Evolutionary conservation across 768 basidiomycete genomes (phyloP).

Genomic region (Lactarius evosmus): DNA sequence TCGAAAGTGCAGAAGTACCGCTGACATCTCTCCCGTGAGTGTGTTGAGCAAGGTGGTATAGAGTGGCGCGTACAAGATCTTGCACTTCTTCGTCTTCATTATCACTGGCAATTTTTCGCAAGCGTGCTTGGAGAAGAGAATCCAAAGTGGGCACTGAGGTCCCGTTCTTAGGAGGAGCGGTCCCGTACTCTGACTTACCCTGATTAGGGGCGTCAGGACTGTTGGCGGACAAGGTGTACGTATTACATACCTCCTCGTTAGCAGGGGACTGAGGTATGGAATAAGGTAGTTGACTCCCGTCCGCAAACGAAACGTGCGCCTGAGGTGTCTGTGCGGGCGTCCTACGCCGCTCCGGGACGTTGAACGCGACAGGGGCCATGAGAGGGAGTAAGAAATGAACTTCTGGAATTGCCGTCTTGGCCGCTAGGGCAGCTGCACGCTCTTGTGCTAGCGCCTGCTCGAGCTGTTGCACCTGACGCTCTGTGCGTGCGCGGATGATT

Average conservation of each 20-base stretch:
- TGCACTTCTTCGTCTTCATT: conserved; percentile 18
- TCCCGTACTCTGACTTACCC: background rate
- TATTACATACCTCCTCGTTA: conserved; percentile 2
- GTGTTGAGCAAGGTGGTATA: background rate
- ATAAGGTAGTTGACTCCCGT: background rate
- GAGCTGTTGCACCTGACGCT: background rate
- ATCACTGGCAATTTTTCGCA: conserved; percentile 1
- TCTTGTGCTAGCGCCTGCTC: background rate
- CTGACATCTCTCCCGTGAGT: background rate
- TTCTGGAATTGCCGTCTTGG: background rate
- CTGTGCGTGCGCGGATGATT: background rate
- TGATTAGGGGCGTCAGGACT: background rate
- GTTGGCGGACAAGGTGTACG: no score
- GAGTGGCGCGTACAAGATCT: conserved; percentile 8
- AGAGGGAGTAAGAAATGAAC: background rate
- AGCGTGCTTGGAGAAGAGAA: conserved; percentile 3
- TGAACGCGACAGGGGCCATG: background rate
- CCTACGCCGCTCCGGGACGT: background rate
- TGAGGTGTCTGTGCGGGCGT: background rate
- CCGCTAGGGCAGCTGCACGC: background rate
- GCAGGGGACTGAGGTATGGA: background rate
- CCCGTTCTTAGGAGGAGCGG: background rate
- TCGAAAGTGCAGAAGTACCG: background rate
- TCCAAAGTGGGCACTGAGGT: background rate
- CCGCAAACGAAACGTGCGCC: background rate